Percentiles rank a stretch among this genome's conserved stretches.
These are phyloP conservation scores for Zygosaccharomyces sapae DNA, from an alignment of 1,139 yeast species.

Conservation along the genomic window DNA sequence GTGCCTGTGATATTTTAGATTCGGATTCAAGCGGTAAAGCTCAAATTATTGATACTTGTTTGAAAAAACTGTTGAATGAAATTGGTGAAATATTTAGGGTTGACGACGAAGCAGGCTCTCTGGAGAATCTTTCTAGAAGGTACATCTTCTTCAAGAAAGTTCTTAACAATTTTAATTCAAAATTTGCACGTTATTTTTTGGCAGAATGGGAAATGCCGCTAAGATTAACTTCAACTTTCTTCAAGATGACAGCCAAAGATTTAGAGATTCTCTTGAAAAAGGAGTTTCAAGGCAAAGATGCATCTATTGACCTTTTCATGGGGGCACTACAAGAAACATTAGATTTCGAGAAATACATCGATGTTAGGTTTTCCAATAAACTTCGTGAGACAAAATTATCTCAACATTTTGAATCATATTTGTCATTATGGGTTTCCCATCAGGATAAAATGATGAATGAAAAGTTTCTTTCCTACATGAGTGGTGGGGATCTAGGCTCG, in stretches of 20 bases:
- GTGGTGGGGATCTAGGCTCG: conserved; percentile 41
- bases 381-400: conserved; percentile 51
- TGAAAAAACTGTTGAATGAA: conserved; percentile 66
- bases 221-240: conserved; percentile 58
- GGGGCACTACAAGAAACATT: conserved; percentile 57
- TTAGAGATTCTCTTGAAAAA: conserved; percentile 45
- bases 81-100: conserved; percentile 68
- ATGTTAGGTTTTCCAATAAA: conserved; percentile 47
- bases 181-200: conserved; percentile 58
- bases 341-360: conserved; percentile 75
- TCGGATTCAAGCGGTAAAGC: conserved; percentile 54
- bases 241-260: conserved; percentile 66
- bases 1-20: conserved; percentile 71
- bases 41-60: conserved; percentile 69
- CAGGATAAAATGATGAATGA: conserved; percentile 63
- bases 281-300: conserved; percentile 34
- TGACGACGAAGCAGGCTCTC: conserved; percentile 87
- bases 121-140: conserved; percentile 79
- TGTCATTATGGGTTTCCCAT: conserved; percentile 81
- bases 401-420: conserved; percentile 76
- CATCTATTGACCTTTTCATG: conserved; percentile 52
- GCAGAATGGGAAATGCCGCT: conserved; percentile 65
- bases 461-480: conserved; percentile 59
- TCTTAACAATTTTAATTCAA: conserved; percentile 54
- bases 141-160: conserved; percentile 77